Conservation (phyloP, 2,329 filamentous ascomycete genomes). For the Magnaporthiopsis incrustans region DNA sequence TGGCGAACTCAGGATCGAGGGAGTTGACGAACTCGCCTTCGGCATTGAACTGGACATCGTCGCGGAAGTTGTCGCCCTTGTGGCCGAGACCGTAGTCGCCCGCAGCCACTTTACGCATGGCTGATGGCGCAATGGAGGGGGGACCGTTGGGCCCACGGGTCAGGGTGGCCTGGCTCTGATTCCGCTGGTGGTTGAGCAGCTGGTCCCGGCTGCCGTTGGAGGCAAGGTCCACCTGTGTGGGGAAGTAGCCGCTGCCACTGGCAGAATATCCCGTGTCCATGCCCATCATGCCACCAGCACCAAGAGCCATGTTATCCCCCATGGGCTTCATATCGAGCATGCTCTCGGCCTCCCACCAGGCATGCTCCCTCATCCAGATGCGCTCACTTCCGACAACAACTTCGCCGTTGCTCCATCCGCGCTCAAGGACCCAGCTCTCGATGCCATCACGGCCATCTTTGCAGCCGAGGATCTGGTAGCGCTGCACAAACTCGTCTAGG, state of each 20-base stretch:
- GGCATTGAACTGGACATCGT: constrained; percentile 65
- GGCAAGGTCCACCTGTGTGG: constrained; percentile 49
- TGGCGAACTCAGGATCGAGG: constrained; percentile 70
- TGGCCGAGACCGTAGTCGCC: constrained; percentile 85
- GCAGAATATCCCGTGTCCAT: constrained; percentile 68
- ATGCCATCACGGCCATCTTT: constrained; percentile 86
- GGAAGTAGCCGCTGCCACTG: constrained; percentile 62
- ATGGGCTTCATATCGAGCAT: constrained; percentile 84
- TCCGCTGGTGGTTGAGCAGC: constrained; percentile 50
- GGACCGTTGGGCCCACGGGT: constrained; percentile 31
- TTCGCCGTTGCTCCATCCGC: constrained; percentile 97
- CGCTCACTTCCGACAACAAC: constrained; percentile 85
- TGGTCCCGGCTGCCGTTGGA: constrained; percentile 66
- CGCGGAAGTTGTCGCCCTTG: constrained; percentile 74
- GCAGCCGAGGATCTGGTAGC: constrained; percentile 79
- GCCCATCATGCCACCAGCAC: constrained; percentile 28
- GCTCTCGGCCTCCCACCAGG: constrained; percentile 96
- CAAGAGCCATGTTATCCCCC: constrained; percentile 23
- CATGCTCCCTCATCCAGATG: constrained; percentile 87
- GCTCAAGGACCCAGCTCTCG: constrained; percentile 86
- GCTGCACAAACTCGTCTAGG: constrained; percentile 77
- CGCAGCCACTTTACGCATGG: constrained; percentile 46
- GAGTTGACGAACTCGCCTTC: constrained; percentile 58
- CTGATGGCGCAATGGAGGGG: constrained; percentile 53
- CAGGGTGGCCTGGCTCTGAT: constrained; percentile 44